Conservation (phyloP, 2,329 filamentous ascomycete genomes). For the Ramichloridium luteum region DNA sequence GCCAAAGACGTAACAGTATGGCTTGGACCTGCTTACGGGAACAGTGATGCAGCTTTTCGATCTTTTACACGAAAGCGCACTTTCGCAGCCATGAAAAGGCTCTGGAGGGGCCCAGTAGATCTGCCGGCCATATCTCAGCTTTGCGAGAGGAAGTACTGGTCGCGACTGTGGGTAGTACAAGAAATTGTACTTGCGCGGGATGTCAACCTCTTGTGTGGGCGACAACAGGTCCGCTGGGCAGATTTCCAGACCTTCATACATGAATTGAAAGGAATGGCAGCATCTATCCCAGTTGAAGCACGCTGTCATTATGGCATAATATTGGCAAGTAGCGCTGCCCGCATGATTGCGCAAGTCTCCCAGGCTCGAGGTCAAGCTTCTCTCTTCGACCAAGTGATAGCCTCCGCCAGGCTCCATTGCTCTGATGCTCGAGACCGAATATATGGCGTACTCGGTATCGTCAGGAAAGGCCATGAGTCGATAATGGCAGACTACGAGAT, state of each 20-base stretch:
- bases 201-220: slow-evolving; percentile 3
- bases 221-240: not conserved
- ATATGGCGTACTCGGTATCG: slow-evolving; percentile 4
- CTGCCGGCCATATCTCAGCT: not conserved
- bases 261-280: not conserved
- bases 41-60: slow-evolving; percentile 2
- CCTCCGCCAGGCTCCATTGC: slow-evolving; percentile 1
- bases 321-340: slow-evolving; percentile 2
- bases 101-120: too few species aligned
- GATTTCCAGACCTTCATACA: not conserved
- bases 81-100: too few species aligned
- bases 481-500: slow-evolving; percentile 3
- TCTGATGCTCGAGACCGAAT: slow-evolving; percentile 5
- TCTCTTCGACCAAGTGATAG: slow-evolving; percentile 2
- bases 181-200: slow-evolving; percentile 4
- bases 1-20: slow-evolving; percentile 6
- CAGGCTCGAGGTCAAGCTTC: not conserved
- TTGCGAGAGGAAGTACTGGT: slow-evolving; percentile 6
- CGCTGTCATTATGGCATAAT: not conserved
- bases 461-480: not conserved
- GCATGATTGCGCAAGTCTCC: slow-evolving; percentile 1
- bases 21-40: slow-evolving; percentile 5
- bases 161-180: slow-evolving; percentile 6
- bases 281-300: too few species aligned
- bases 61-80: too few species aligned